Percentiles rank a stretch among this genome's conserved stretches.
phyloP scores from a whole-genome alignment of 768 basidiomycete species.

The Rhodotorula diobovata region DNA sequence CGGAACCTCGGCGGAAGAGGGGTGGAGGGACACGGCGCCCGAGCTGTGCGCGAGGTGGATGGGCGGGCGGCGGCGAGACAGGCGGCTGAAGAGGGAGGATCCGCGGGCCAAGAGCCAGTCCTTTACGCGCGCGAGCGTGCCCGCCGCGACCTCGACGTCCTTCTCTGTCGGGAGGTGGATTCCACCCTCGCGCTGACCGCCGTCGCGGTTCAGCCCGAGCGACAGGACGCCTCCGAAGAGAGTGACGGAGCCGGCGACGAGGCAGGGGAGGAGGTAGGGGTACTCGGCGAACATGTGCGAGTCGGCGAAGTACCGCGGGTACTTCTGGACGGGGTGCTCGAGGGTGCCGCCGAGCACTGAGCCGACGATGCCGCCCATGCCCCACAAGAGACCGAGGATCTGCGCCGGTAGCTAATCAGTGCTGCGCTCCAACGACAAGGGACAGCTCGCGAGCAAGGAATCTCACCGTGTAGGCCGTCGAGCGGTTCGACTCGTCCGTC shows the following conservation, averaged over 20 bases:
- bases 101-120: background rate
- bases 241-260: constrained; percentile 70
- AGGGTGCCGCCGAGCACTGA: constrained; percentile 60
- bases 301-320: constrained; percentile 66
- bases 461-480: constrained; percentile 73
- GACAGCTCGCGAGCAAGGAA: constrained; percentile 53
- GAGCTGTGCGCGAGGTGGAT: constrained; percentile 5
- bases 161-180: constrained; percentile 83
- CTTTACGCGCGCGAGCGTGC: constrained; percentile 40
- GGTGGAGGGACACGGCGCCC: constrained; percentile 3
- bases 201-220: constrained; percentile 84
- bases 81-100: background rate
- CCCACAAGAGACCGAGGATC: constrained; percentile 59
- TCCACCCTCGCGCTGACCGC: constrained; percentile 77
- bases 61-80: background rate
- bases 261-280: constrained; percentile 86
- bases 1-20: constrained; percentile 1
- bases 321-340: constrained; percentile 56
- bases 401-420: background rate
- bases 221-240: constrained; percentile 75
- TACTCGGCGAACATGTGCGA: constrained; percentile 62
- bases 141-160: constrained; percentile 44
- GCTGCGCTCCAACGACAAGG: background rate
- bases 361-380: constrained; percentile 87
- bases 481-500: constrained; percentile 88